Base-by-base conservation (phyloP, 441 rosid genomes). In the Erodium texanum region DNA sequence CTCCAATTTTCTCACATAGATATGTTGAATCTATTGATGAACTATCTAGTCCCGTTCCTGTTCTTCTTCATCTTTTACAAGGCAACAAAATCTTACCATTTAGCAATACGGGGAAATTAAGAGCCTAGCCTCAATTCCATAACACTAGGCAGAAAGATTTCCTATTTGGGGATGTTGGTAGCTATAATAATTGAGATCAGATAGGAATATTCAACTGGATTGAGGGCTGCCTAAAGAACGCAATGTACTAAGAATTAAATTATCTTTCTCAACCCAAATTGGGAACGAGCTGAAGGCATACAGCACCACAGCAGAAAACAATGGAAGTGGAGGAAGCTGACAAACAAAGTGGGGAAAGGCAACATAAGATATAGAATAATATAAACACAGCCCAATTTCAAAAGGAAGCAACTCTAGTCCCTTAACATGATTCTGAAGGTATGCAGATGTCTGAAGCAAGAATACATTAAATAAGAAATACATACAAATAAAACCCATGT, bases 341-440 rank as follows among this genome's bases (percentile, higher is more conserved):
- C 20, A 34, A 71, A 75, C 32, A 82, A 73, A 71, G 45, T 0
- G 15, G 52, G n/a, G 52, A 15, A 45, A 45, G 14, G 15, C 15
- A 45, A 45, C 15, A 56, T 24, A 10, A 43, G 10, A 64, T 19
- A 24, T 69, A 36, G 68, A 69, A 68, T 52, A 66, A 54, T 48
- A 56, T 61, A 64, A 56, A 19, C 83, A 90, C 97, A n/a, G n/a
- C 80, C 97, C 97, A 24, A 85, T 82, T 34, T 85, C 81, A 66
- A 89, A 85, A 43, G 89, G 88, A 69, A 93, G 85, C 89, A 93
- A 93, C 74, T 90, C 89, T 54, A 97, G 93, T 71, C 97, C 97
- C 72, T 82, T 79, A 66, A 89, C 78, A 66, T 77, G 84, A 68
- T 80, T 85, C 71, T 82, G 92, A 73, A 89, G 85, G 77, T 80